Evolutionary conservation across 768 basidiomycete genomes (phyloP), one percentile per base, ranked within the genome.

Genomic region (Tricholoma flavovirens): DNA sequence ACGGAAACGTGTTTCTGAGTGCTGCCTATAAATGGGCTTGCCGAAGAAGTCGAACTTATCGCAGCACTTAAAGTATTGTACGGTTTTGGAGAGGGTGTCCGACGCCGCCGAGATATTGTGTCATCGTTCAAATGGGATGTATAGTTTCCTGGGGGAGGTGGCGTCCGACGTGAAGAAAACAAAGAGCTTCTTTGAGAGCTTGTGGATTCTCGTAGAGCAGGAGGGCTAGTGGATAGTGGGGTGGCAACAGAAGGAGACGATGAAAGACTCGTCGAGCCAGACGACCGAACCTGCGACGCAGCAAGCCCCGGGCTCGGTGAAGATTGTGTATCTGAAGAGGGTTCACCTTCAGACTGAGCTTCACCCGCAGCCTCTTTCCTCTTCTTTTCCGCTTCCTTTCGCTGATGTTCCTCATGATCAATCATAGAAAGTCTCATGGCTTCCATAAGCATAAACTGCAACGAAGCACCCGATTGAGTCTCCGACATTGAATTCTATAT

Each of bases 401-500:
- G 80, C 67, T 93, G 92, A 54, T 93, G 90, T 64, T 93, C 93
- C 71, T 98, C 95, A 65, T 98, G 94, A 56, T 98, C 96, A 49
- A 97, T 68, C 61, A 98, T 76, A 24, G 93, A 97, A 56, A 97
- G 75, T 54, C 96, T 84, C 94, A 99, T 98, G 4, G 97, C 97
- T 73, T 98, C 97, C 91, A 95, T 95, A 54, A 99, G 77, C 96
- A 98, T 98, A 43, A 99, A 73, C 93, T 99, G 59, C 38, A 46
- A 48, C 33, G 48, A 19, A 55, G 45, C 29, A 42, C 21, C 21
- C 33, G 46, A 51, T 55, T 38, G 53, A 53, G 29, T 33, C 54
- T 11, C 22, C 35, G 52, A 35, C n/a, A n/a, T n/a, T n/a, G n/a
- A 48, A 56, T 35, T 62, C 42, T 66, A 60, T 32, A 51, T n/a